Base-by-base conservation (phyloP, 1,139 yeast genomes). In the Suhomyces chickasaworum region DNA sequence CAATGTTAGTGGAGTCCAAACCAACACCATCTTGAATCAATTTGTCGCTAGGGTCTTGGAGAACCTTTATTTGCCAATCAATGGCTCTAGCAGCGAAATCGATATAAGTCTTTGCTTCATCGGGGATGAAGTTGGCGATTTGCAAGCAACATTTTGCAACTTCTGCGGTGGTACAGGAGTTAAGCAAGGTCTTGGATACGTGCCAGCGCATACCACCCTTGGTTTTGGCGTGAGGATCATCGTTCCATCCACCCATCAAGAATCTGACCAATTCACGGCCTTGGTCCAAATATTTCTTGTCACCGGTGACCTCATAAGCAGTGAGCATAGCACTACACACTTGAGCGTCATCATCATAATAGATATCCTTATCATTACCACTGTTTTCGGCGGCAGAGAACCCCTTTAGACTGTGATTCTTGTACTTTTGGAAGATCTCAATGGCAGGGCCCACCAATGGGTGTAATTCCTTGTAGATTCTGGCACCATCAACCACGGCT, bases 301-400 rank as follows among this genome's bases (percentile, higher is more conserved):
- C 76, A 1, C 80, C 79, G 1, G 89, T 83, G 20, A 82, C 89
- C 56, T 84, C 89, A 58, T 81, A 85, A 1, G 89, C 88, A 1
- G 84, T 76, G 48, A 85, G 68, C 57, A 83, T 73, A 9, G 86
- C 86, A 55, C 84, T 75, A 16, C 87, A 85, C 13, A 84, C 83
- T 60, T 85, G 91, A 4, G 90, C 91, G 59, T 84, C 86, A 58
- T 85, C 91, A 60, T 85, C 91, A 54, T 82, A 84, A 61, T 84
- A 84, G 41, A 85, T 80, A 60, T 85, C 90, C 40, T 69, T 69
- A 61, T 83, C 85, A 41, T 77, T 78, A 31, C 79, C 77, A 46
- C 67, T 68, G 59, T 79, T 73, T 57, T 78, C 82, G 3, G 84
- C 83, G 2, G 86, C 87, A 37, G 83, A 75, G 60, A 68, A 82